Conservation (phyloP, 1,139 yeast species). For the Magnusiomyces clavatus region DNA sequence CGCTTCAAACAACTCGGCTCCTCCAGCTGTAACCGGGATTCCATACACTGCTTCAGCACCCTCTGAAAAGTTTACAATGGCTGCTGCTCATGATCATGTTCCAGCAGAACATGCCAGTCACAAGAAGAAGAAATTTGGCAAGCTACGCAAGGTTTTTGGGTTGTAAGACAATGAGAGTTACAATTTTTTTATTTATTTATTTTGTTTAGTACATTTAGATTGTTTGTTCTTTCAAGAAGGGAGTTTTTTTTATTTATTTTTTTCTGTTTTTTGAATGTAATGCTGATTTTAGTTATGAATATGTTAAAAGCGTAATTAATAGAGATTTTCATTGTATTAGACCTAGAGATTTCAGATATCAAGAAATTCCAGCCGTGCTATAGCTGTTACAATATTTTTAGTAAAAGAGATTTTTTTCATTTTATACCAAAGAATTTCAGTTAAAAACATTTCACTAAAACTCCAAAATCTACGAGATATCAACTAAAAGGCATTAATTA, state of each 20-base stretch:
- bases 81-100: not conserved
- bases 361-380: no score
- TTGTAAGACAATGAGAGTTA: conserved; percentile 12
- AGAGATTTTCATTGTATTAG: no score
- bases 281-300: not conserved
- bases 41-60: conserved; percentile 1
- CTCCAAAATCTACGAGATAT: no score
- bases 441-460: no score
- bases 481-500: no score
- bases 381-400: no score
- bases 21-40: not conserved
- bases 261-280: not conserved
- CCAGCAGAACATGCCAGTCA: conserved; percentile 6
- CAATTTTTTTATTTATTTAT: conserved; percentile 5
- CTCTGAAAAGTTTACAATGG: not conserved
- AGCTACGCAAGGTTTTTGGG: conserved; percentile 25
- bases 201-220: not conserved
- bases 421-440: no score
- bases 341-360: no score
- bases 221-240: not conserved
- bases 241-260: conserved; percentile 1
- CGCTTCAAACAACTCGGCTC: not conserved
- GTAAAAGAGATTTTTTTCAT: no score
- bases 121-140: conserved; percentile 26
- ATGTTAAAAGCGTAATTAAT: no score